Percentiles rank a stretch among this genome's conserved stretches.
These are phyloP conservation scores for Aspergillus sp. DNA, from an alignment of 2,329 filamentous ascomycete genomes.

Conservation along the genomic window DNA sequence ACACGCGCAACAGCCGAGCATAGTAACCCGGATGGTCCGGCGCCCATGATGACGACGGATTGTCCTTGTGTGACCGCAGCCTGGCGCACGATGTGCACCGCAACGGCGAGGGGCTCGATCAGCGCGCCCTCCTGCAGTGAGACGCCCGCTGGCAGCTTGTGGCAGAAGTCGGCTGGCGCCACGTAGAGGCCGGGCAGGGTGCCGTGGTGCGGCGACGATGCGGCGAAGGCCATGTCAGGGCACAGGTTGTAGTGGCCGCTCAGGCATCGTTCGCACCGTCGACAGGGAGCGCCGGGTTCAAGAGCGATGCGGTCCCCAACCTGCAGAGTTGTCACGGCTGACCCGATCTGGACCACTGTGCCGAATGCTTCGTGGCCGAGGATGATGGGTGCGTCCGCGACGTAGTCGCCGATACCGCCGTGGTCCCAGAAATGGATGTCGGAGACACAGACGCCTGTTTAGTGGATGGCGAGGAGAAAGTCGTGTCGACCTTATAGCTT, in stretches of 20 bases:
- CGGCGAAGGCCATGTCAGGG: conserved; percentile 82
- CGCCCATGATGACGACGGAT: conserved; percentile 79
- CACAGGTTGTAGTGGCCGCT: conserved; percentile 88
- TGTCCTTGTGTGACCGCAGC: conserved; percentile 71
- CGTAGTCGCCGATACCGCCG: conserved; percentile 44
- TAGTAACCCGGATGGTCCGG: conserved; percentile 81
- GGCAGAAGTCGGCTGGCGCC: conserved; percentile 87
- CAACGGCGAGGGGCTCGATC: conserved; percentile 84
- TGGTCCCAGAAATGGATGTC: conserved; percentile 51
- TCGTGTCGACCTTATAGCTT: too few relatives aligned
- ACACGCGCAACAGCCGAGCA: conserved; percentile 82
- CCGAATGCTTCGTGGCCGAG: conserved; percentile 72
- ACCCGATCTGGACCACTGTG: conserved; percentile 60
- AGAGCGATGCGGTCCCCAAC: conserved; percentile 74
- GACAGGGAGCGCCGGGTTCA: conserved; percentile 72
- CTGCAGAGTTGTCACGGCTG: conserved; percentile 56
- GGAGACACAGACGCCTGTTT: too few relatives aligned
- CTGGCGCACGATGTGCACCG: conserved; percentile 79
- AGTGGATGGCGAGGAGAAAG: too few relatives aligned
- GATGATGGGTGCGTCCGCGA: conserved; percentile 48
- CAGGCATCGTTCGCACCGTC: conserved; percentile 73
- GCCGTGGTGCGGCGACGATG: conserved; percentile 89
- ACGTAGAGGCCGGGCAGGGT: conserved; percentile 84
- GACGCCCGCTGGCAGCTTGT: conserved; percentile 76
- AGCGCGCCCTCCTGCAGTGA: conserved; percentile 83